Evolutionary conservation across 2,329 filamentous ascomycete species (phyloP).

Genomic region (Elsinoe australis): DNA sequence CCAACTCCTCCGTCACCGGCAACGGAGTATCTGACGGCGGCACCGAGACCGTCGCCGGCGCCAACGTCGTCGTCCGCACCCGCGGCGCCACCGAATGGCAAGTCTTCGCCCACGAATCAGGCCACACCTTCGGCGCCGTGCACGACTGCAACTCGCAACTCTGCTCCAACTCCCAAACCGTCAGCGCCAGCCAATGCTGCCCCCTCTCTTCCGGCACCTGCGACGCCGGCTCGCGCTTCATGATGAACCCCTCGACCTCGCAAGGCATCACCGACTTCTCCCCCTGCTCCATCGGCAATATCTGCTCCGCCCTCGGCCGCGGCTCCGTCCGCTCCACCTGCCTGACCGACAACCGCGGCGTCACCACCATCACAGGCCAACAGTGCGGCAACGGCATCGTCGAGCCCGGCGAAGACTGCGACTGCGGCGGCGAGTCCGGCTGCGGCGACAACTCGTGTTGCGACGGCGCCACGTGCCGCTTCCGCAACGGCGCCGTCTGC

Average conservation of each 20-base stretch:
- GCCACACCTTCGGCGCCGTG: conserved; percentile 91
- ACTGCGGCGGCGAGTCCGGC: conserved; percentile 70
- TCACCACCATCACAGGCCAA: conserved; percentile 71
- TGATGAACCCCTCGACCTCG: conserved; percentile 92
- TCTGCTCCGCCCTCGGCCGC: conserved; percentile 75
- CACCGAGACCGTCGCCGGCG: conserved; percentile 69
- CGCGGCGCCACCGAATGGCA: conserved; percentile 70
- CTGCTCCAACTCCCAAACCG: conserved; percentile 55
- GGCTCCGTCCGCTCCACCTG: conserved; percentile 70
- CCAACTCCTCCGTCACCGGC: conserved; percentile 35
- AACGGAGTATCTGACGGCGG: conserved; percentile 34
- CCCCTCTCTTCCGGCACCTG: conserved; percentile 62
- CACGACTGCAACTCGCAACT: conserved; percentile 74
- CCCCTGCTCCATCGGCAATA: conserved; percentile 82
- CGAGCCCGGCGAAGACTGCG: conserved; percentile 87
- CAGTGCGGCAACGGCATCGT: conserved; percentile 97
- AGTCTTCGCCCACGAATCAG: conserved; percentile 87
- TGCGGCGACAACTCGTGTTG: conserved; percentile 78
- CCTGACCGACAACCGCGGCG: conserved; percentile 74
- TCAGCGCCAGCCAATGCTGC: conserved; percentile 65
- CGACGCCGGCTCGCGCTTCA: conserved; percentile 68
- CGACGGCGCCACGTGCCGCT: conserved; percentile 77
- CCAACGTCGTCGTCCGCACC: conserved; percentile 83
- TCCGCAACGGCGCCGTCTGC: conserved; percentile 67
- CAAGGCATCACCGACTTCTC: conserved; percentile 71